Evolutionary conservation across 2,329 filamentous ascomycete genomes (phyloP).

Genomic region (Colletotrichum echinochloae): DNA sequence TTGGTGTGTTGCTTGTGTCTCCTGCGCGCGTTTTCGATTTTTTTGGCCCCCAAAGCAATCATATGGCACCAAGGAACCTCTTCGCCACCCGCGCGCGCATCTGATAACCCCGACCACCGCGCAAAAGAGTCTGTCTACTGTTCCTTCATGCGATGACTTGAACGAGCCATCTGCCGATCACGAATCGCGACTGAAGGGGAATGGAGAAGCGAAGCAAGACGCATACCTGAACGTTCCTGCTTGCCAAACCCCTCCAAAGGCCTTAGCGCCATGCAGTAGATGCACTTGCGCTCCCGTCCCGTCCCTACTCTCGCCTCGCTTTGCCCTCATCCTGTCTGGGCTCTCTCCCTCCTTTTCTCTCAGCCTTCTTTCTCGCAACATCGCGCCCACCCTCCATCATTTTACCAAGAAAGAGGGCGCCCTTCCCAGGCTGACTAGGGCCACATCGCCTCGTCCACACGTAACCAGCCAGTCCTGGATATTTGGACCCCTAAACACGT

Average conservation of each 20-base stretch:
- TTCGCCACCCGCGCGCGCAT: slow-evolving; percentile 34
- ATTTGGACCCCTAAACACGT: slow-evolving; percentile 18
- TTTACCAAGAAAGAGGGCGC: slow-evolving; percentile 36
- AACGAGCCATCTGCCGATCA: slow-evolving; percentile 37
- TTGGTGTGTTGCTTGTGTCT: slow-evolving; percentile 17
- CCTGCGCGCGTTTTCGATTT: slow-evolving; percentile 30
- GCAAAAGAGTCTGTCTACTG: slow-evolving; percentile 3
- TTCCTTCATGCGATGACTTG: slow-evolving; percentile 34
- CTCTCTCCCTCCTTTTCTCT: slow-evolving; percentile 27
- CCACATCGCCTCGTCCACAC: slow-evolving; percentile 38
- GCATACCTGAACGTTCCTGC: slow-evolving; percentile 40
- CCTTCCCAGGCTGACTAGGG: slow-evolving; percentile 30
- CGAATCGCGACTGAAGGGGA: slow-evolving; percentile 39
- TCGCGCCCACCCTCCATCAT: slow-evolving; percentile 21
- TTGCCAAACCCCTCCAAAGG: slow-evolving; percentile 31
- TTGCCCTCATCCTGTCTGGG: slow-evolving; percentile 26
- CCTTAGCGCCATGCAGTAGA: slow-evolving; percentile 42
- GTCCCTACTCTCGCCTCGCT: slow-evolving; percentile 27
- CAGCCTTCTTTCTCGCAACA: slow-evolving; percentile 36
- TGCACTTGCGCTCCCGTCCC: slow-evolving; percentile 41
- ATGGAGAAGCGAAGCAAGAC: slow-evolving; percentile 39
- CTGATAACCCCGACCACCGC: slow-evolving; percentile 16
- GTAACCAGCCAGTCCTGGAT: slow-evolving; percentile 23
- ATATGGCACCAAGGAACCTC: slow-evolving; percentile 1
- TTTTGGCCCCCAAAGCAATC: slow-evolving; percentile 4